Evolutionary conservation across 75 land plant genomes (phyloP).

Genomic region (Pinus tabuliformis): DNA sequence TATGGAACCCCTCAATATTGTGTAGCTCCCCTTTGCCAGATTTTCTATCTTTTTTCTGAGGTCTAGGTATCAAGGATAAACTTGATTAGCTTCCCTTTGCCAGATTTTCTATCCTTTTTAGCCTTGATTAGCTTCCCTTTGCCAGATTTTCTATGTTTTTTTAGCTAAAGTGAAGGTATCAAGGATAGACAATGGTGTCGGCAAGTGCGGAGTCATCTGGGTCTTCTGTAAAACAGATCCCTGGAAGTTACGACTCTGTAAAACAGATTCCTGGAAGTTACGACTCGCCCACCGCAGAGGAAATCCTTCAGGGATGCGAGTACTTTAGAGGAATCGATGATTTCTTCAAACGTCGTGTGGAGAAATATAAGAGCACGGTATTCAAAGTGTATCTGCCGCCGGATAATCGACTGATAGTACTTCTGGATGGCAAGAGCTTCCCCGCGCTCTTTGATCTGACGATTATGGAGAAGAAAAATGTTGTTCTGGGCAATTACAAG

Average conservation of each 20-base stretch:
- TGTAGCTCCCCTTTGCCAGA: too few relatives aligned
- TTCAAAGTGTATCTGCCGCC: constrained; percentile 27
- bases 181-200: too few relatives aligned
- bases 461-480: constrained; percentile 25
- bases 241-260: not conserved
- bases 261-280: constrained; percentile 35
- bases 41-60: too few relatives aligned
- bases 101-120: too few relatives aligned
- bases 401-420: constrained; percentile 13
- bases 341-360: constrained; percentile 22
- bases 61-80: too few relatives aligned
- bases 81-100: accelerated
- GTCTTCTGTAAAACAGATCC: too few relatives aligned
- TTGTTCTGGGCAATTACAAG: constrained; percentile 25
- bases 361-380: constrained; percentile 42
- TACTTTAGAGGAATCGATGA: constrained; percentile 7
- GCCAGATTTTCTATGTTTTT: too few relatives aligned
- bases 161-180: too few relatives aligned
- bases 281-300: constrained; percentile 30
- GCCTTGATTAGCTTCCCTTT: too few relatives aligned
- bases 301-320: constrained; percentile 19
- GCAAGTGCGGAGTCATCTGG: not conserved
- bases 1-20: too few relatives aligned
- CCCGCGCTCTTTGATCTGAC: constrained; percentile 21
- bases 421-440: constrained; percentile 34